Conservation (phyloP, 768 basidiomycete species). For the Rubroboletus pulcherrimus region DNA sequence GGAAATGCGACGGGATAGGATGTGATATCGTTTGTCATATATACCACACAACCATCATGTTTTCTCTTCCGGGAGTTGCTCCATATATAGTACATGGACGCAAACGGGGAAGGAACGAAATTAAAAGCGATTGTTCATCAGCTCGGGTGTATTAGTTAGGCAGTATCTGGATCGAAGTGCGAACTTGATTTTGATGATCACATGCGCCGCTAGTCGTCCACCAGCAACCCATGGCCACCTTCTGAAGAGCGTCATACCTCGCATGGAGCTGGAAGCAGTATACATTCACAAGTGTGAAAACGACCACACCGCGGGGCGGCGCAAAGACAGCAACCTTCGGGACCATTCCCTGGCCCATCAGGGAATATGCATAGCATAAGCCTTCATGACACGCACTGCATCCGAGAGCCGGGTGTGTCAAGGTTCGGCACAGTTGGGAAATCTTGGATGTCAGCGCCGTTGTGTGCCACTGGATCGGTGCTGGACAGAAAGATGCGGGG, state of each 20-base stretch:
- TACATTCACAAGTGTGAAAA: constrained; percentile 7
- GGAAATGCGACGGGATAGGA: constrained; percentile 1
- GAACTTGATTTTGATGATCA: constrained; percentile 13
- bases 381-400: constrained; percentile 5
- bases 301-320: constrained; percentile 7
- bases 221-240: background rate
- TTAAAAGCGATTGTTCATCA: constrained; percentile 7
- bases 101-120: background rate
- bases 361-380: constrained; percentile 13
- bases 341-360: constrained; percentile 2
- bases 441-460: background rate
- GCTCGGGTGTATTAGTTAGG: background rate
- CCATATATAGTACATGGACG: background rate
- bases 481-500: constrained; percentile 4
- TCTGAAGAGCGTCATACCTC: constrained; percentile 4
- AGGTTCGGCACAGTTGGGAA: background rate
- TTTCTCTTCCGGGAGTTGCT: background rate
- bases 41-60: background rate
- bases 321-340: constrained; percentile 2
- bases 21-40: constrained; percentile 1
- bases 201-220: constrained; percentile 2
- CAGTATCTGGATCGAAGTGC: constrained; percentile 8
- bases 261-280: constrained; percentile 6
- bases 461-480: constrained; percentile 3
- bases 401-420: background rate